Evolutionary conservation across 1,139 yeast genomes (phyloP), one percentile per base, ranked within the genome.

Genomic region (Saccharomyces hybrid): DNA sequence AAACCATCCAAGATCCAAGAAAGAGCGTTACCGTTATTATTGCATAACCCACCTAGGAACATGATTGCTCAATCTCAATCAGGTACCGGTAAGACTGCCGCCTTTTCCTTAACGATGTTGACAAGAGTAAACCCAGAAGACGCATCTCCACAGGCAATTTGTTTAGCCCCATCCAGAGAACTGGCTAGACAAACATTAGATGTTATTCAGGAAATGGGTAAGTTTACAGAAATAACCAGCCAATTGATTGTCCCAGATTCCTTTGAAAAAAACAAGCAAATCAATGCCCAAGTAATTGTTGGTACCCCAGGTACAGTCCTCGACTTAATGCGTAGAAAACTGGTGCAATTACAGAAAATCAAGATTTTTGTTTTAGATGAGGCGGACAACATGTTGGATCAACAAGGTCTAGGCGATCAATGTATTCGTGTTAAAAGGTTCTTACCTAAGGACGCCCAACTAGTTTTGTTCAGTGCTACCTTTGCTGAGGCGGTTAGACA

Each of bases 11-110:
- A 93, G 73, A 91, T 93, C 67, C 99, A 93, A 75, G 99, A 93
- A 72, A 87, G 86, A 64, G 99, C 99, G 0, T 78, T 93, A 61
- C 99, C 99, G 1, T 75, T 95, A 61, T 77, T 95, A 62, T 75
- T 93, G 55, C 73, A 81, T 46, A 78, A 86, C 63, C 99, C 99
- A 5, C 85, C 98, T 31, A 79, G 78, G 58, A 93, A 93, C 70
- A 85, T 93, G 90, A 93, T 93, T 72, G 99, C 97, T 8, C 99
- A 95, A 74, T 87, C 96, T 1, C 99, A 95, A 75, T 87, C 96
- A 11, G 99, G 99, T 74, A 95, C 99, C 0, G 99, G 99, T 71
- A 93, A 93, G 71, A 95, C 99, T 1, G 99, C 97, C 0, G 99
- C 99, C 0, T 93, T 93, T 67, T 87, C 96, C 2, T 79, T 93